A percentile compares a stretch with the other conserved stretches of the same genome.
Conservation (phyloP, 805 yeast species). For the Candida ficus region DNA sequence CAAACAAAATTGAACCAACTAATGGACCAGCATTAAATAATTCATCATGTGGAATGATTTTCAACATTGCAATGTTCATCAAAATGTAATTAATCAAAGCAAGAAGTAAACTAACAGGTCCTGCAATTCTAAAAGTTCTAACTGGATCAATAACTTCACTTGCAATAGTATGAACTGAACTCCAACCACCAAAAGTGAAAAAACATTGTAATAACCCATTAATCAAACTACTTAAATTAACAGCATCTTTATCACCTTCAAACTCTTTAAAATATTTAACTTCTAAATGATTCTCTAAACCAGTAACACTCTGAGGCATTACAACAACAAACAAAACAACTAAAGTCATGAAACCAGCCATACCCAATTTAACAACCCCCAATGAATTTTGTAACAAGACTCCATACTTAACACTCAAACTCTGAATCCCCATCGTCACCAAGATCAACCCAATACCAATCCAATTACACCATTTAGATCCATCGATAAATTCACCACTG, state of each 20-base stretch:
- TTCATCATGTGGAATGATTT: conserved; percentile 49
- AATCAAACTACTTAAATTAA: conserved; percentile 42
- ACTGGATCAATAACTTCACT: conserved; percentile 58
- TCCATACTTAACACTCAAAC: conserved; percentile 55
- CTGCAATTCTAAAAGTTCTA: conserved; percentile 54
- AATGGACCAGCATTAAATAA: conserved; percentile 50
- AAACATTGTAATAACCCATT: conserved; percentile 53
- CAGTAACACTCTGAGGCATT: conserved; percentile 37
- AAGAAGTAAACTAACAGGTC: conserved; percentile 46
- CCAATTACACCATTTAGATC: conserved; percentile 29
- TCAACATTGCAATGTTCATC: conserved; percentile 52
- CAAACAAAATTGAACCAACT: conserved; percentile 54
- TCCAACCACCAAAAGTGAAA: conserved; percentile 63
- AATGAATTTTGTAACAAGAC: conserved; percentile 55
- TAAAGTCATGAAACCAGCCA: conserved; percentile 48
- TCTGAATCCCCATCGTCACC: conserved; percentile 41
- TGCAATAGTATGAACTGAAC: conserved; percentile 52
- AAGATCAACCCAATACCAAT: conserved; percentile 38
- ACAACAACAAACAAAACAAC: conserved; percentile 55
- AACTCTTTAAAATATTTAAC: conserved; percentile 27
- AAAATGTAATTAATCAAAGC: conserved; percentile 44
- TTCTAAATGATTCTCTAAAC: conserved; percentile 34
- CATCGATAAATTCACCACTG: conserved; percentile 29
- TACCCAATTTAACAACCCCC: conserved; percentile 54
- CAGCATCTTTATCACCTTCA: conserved; percentile 24